Percentiles rank a stretch among this genome's conserved stretches.
Conservation (phyloP, 495 filamentous ascomycete genomes). For the Daldinia vernicosa region DNA sequence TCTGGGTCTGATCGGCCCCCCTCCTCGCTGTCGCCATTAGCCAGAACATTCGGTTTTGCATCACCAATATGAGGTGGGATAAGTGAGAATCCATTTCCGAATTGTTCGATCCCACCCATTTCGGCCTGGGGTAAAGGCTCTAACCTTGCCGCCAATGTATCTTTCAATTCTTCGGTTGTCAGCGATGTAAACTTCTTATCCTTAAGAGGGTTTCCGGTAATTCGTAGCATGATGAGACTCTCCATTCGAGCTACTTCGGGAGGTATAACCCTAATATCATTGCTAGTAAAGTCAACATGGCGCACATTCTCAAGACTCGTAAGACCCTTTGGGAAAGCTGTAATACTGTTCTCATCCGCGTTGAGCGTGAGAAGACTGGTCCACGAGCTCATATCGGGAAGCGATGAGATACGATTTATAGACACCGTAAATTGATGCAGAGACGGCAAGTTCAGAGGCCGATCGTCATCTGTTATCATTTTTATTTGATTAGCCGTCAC, state of each 20-base stretch:
- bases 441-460: constrained; percentile 63
- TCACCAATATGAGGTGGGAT: background rate
- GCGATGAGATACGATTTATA: constrained; percentile 74
- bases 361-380: constrained; percentile 72
- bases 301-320: constrained; percentile 69
- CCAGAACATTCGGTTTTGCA: background rate
- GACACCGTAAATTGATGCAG: constrained; percentile 78
- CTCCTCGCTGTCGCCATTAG: constrained; percentile 43
- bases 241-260: constrained; percentile 83
- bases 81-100: constrained; percentile 36
- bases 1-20: constrained; percentile 72
- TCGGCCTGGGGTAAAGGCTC: constrained; percentile 58
- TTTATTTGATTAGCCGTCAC: constrained; percentile 76
- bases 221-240: constrained; percentile 71
- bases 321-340: constrained; percentile 78
- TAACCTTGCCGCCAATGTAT: constrained; percentile 73
- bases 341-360: constrained; percentile 82
- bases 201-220: constrained; percentile 86
- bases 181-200: constrained; percentile 86
- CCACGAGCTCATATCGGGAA: constrained; percentile 80
- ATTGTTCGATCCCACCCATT: constrained; percentile 37
- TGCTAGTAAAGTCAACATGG: constrained; percentile 82
- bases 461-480: constrained; percentile 19
- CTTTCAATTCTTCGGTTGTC: constrained; percentile 82
- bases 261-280: constrained; percentile 79